phyloP scores from a whole-genome alignment of 352 stramenopile genomes.

The Globisporangium parvum region DNA sequence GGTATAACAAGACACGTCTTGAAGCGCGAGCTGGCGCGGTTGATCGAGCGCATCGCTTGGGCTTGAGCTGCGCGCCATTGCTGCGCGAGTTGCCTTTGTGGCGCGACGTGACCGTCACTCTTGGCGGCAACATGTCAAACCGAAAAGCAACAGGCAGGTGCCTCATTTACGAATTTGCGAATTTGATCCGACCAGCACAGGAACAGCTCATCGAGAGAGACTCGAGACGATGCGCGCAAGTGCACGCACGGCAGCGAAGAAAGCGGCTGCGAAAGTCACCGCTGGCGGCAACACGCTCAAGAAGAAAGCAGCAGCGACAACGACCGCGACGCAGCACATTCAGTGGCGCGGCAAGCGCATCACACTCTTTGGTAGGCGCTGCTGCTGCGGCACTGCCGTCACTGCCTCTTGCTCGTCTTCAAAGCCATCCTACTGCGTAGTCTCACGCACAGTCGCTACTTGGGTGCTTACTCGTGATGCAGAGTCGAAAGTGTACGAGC shows the following conservation, averaged over 20 bases:
- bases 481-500: constrained; percentile 77
- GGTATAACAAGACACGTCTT: too few relatives aligned
- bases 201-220: not conserved
- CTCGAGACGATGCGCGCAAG: not conserved
- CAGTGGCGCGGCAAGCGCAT: constrained; percentile 68
- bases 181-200: not conserved
- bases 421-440: not conserved
- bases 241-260: not conserved
- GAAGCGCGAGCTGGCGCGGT: too few relatives aligned
- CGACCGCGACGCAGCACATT: constrained; percentile 39
- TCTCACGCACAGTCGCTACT: not conserved
- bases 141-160: too few relatives aligned
- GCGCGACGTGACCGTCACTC: too few relatives aligned
- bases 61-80: too few relatives aligned
- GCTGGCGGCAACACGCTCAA: constrained; percentile 2
- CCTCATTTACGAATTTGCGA: not conserved
- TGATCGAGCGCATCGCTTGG: too few relatives aligned
- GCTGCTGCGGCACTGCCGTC: not conserved
- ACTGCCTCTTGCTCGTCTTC: not conserved
- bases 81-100: too few relatives aligned
- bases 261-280: constrained; percentile 1
- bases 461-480: not conserved
- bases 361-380: constrained; percentile 54
- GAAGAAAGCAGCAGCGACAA: constrained; percentile 18
- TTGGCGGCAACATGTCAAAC: too few relatives aligned